A percentile compares a stretch with the other conserved stretches of the same genome.
These are phyloP conservation scores for Barnettozyma siamensis DNA, from an alignment of 805 yeast genomes.

Conservation along the genomic window DNA sequence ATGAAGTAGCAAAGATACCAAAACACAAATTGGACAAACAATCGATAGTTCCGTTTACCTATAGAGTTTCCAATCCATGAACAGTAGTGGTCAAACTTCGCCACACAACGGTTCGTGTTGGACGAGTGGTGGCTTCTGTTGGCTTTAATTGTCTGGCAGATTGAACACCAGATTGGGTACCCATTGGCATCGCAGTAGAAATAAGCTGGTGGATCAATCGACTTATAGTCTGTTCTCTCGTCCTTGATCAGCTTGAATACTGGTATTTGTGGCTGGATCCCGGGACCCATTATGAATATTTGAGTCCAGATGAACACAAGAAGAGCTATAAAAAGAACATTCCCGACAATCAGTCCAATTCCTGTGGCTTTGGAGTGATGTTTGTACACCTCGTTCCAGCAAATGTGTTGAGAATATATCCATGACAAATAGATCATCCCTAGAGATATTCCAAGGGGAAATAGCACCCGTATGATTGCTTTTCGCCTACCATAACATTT, in stretches of 20 bases:
- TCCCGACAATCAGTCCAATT: slow-evolving; percentile 28
- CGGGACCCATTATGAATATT: slow-evolving; percentile 52
- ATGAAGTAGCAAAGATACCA: slow-evolving; percentile 35
- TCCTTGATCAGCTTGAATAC: slow-evolving; percentile 27
- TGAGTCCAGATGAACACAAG: slow-evolving; percentile 38
- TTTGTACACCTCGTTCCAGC: slow-evolving; percentile 24
- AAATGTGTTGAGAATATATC: slow-evolving; percentile 24
- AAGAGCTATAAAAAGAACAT: slow-evolving; percentile 24
- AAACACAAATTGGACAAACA: slow-evolving; percentile 49
- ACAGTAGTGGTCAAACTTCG: slow-evolving; percentile 81
- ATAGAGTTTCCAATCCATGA: slow-evolving; percentile 68
- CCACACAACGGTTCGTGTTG: slow-evolving; percentile 50
- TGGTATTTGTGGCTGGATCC: slow-evolving; percentile 37
- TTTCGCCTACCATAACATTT: neutral
- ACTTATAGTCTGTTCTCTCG: slow-evolving; percentile 16
- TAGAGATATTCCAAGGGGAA: slow-evolving; percentile 10
- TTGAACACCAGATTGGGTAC: slow-evolving; percentile 68
- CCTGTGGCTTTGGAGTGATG: slow-evolving; percentile 26
- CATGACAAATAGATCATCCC: slow-evolving; percentile 19
- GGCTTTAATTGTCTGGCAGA: slow-evolving; percentile 59
- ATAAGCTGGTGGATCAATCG: slow-evolving; percentile 44
- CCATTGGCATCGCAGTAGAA: slow-evolving; percentile 73
- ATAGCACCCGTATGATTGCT: neutral
- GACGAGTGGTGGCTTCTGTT: slow-evolving; percentile 69
- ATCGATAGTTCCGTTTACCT: slow-evolving; percentile 59